Evolutionary conservation across 1,139 yeast species (phyloP).

Genomic region (Entelexis paramagnoliae): DNA sequence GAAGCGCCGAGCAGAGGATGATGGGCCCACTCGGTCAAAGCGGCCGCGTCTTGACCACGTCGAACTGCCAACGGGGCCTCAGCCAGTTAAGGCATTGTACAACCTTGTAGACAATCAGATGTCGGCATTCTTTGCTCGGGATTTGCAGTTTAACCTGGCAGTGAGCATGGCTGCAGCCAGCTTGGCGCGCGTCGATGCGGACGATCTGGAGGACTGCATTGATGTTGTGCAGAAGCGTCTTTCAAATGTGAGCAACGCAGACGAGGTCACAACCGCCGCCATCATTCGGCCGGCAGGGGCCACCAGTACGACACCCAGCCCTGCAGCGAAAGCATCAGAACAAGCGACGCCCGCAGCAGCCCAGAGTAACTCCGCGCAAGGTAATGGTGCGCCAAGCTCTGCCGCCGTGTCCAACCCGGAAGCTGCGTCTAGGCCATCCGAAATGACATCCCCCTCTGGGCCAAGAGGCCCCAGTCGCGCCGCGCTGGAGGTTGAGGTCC

Average conservation of each 20-base stretch:
- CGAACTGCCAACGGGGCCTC: constrained; percentile 29
- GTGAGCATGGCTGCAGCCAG: constrained; percentile 58
- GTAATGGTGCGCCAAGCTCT: background rate
- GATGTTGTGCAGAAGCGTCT: constrained; percentile 59
- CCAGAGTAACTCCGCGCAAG: background rate
- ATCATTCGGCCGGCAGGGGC: background rate
- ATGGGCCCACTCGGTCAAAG: constrained; percentile 22
- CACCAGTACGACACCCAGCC: background rate
- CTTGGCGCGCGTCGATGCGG: constrained; percentile 44
- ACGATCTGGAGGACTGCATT: constrained; percentile 54
- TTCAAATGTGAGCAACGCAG: constrained; percentile 26
- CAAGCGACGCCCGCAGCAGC: background rate
- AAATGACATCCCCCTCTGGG: background rate
- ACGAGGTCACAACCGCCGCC: background rate
- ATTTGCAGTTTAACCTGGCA: constrained; percentile 55
- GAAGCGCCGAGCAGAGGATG: constrained; percentile 23
- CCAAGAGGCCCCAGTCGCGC: constrained; percentile 17
- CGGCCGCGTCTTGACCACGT: constrained; percentile 23
- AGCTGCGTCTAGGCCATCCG: background rate
- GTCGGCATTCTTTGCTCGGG: constrained; percentile 59
- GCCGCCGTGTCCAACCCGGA: background rate
- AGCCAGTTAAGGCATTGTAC: constrained; percentile 37
- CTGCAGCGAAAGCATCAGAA: too few species aligned
- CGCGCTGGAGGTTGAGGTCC: constrained; percentile 18
- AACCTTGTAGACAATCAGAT: constrained; percentile 53